Conservation (phyloP, 495 filamentous ascomycete genomes). For the Hypomontagnella submonticulosa region DNA sequence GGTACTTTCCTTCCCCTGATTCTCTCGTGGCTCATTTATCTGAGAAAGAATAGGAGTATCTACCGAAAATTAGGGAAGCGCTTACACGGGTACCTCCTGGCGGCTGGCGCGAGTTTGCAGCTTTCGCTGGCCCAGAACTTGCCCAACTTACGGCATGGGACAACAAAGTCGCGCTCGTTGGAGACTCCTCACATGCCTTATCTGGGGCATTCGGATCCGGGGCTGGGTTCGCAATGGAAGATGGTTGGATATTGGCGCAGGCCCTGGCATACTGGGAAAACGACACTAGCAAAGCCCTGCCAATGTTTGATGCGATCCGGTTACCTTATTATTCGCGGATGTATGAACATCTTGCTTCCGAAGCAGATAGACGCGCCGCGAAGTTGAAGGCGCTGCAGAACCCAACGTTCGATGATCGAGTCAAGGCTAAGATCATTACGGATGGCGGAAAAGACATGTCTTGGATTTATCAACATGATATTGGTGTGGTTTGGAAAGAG, state of each 20-base stretch:
- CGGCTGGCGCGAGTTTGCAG: constrained; percentile 58
- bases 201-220: constrained; percentile 62
- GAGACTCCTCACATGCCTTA: constrained; percentile 61
- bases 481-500: constrained; percentile 55
- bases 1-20: constrained; percentile 19
- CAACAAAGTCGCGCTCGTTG: constrained; percentile 58
- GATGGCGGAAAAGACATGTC: constrained; percentile 51
- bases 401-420: constrained; percentile 43
- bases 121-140: constrained; percentile 56
- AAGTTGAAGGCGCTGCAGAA: constrained; percentile 39
- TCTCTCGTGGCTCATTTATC: not conserved
- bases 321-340: constrained; percentile 58
- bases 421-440: constrained; percentile 47
- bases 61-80: constrained; percentile 50
- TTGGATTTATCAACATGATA: constrained; percentile 62
- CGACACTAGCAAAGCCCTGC: constrained; percentile 48
- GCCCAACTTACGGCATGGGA: constrained; percentile 54
- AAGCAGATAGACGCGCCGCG: constrained; percentile 38
- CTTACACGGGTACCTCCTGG: constrained; percentile 51
- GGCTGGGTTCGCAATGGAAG: constrained; percentile 63
- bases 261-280: constrained; percentile 50
- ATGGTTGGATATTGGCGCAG: constrained; percentile 60
- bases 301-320: constrained; percentile 56
- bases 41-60: constrained; percentile 45
- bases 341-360: constrained; percentile 51